phyloP scores from a whole-genome alignment of 176 grass and related monocot species.

The Musa schizocarpa region DNA sequence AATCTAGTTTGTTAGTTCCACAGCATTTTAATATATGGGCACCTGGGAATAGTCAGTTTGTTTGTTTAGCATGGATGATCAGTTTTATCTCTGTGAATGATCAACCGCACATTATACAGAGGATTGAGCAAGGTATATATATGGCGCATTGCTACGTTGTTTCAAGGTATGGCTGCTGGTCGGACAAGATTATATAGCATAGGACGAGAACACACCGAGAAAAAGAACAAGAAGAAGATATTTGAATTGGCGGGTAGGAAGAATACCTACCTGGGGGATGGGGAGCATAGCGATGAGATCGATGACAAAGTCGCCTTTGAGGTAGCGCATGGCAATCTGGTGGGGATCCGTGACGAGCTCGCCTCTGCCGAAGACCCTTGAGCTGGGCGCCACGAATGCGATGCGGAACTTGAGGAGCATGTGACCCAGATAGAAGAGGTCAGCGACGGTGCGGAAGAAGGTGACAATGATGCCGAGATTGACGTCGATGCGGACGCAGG shows the following conservation, averaged over 20 bases:
- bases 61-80: too few species aligned
- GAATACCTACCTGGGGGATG: slow-evolving; percentile 53
- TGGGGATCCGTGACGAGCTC: slow-evolving; percentile 78
- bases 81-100: too few species aligned
- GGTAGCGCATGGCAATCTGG: slow-evolving; percentile 72
- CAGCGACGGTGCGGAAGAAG: slow-evolving; percentile 42
- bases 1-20: too few species aligned
- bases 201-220: not conserved
- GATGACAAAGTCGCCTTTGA: slow-evolving; percentile 86
- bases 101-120: too few species aligned
- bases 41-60: too few species aligned
- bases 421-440: slow-evolving; percentile 74
- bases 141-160: too few species aligned
- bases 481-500: slow-evolving; percentile 60
- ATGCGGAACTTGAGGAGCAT: slow-evolving; percentile 86
- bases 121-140: too few species aligned
- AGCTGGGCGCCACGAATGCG: slow-evolving; percentile 70
- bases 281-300: slow-evolving; percentile 85
- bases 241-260: not conserved
- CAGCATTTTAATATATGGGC: too few species aligned
- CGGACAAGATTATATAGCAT: too few species aligned
- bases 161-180: too few species aligned
- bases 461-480: slow-evolving; percentile 44
- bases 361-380: slow-evolving; percentile 63
- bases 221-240: not conserved